Evolutionary conservation across 768 basidiomycete genomes (phyloP).

Genomic region (Agrocybe pediades): DNA sequence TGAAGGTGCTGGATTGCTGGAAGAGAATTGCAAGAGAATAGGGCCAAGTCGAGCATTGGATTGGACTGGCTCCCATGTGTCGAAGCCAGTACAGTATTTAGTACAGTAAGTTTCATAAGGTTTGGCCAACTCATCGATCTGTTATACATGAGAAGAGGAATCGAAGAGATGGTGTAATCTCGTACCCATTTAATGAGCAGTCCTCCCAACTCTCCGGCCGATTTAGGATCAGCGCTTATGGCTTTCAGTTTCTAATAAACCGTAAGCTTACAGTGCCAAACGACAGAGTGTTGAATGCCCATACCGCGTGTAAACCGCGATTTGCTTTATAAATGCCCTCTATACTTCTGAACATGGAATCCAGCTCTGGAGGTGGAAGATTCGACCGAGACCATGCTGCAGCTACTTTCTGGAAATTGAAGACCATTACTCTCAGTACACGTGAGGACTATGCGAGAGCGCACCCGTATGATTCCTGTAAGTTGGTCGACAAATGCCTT

Average conservation of each 20-base stretch:
- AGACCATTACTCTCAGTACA: not conserved
- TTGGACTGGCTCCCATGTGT: constrained; percentile 79
- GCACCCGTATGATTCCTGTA: constrained; percentile 86
- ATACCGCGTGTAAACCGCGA: constrained; percentile 73
- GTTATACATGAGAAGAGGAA: constrained; percentile 19
- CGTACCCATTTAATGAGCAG: constrained; percentile 96
- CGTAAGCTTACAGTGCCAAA: constrained; percentile 16
- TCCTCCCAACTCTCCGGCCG: constrained; percentile 93
- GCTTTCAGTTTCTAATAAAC: constrained; percentile 85
- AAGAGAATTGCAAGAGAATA: constrained; percentile 72
- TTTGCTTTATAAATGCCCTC: constrained; percentile 94
- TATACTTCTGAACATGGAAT: constrained; percentile 92
- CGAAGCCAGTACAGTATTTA: constrained; percentile 77
- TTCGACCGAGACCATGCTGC: constrained; percentile 97
- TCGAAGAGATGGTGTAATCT: constrained; percentile 1
- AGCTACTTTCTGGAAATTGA: constrained; percentile 76
- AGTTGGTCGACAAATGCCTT: constrained; percentile 89
- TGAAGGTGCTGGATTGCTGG: constrained; percentile 49
- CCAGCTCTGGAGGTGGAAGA: constrained; percentile 89
- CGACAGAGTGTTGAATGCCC: constrained; percentile 18
- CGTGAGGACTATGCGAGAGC: constrained; percentile 25
- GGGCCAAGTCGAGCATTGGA: constrained; percentile 70
- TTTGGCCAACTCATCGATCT: constrained; percentile 91
- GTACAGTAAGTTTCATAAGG: constrained; percentile 84
- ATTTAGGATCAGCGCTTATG: constrained; percentile 89